Evolutionary conservation across 164 flowering plant genomes (phyloP).

Genomic region (Vitis labrusca): DNA sequence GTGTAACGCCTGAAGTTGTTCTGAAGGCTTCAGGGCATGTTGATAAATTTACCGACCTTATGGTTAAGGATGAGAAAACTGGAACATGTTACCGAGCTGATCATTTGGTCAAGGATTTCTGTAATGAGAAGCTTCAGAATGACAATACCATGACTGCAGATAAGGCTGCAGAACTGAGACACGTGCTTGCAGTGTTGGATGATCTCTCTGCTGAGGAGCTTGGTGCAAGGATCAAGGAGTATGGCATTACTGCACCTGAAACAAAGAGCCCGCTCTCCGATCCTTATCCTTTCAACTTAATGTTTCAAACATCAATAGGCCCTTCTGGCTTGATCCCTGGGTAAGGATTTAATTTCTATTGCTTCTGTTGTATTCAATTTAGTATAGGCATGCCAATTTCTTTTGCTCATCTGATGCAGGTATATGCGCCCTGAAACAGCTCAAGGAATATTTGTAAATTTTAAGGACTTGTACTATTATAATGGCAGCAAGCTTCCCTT

Average conservation of each 20-base stretch:
- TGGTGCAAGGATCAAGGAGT: conserved; percentile 87
- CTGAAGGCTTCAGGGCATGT: conserved; percentile 99
- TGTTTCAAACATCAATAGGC: conserved; percentile 97
- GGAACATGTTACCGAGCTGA: conserved; percentile 95
- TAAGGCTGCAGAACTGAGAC: conserved; percentile 74
- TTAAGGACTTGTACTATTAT: conserved; percentile 89
- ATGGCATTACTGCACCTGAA: conserved; percentile 92
- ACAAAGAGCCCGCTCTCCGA: conserved; percentile 89
- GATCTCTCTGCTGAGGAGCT: conserved; percentile 82
- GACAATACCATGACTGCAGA: conserved; percentile 60
- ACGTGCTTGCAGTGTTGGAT: conserved; percentile 80
- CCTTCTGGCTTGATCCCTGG: conserved; percentile 88
- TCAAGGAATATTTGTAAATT: conserved; percentile 97
- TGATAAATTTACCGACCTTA: conserved; percentile 95
- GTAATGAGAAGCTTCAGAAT: conserved; percentile 88
- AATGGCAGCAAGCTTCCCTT: conserved; percentile 97
- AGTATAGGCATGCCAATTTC: neutral
- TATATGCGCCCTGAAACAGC: conserved; percentile 99
- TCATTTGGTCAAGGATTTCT: conserved; percentile 89
- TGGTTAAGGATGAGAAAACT: conserved; percentile 97
- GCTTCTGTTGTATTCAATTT: too few relatives aligned
- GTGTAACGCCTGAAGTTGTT: conserved; percentile 94
- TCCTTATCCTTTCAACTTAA: conserved; percentile 95
- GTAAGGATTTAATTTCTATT: conserved; percentile 32
- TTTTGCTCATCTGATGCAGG: conserved; percentile 37